A percentile compares a stretch with the other conserved stretches of the same genome.
Conservation (phyloP, 805 yeast genomes). For the Saturnispora mendoncae region DNA sequence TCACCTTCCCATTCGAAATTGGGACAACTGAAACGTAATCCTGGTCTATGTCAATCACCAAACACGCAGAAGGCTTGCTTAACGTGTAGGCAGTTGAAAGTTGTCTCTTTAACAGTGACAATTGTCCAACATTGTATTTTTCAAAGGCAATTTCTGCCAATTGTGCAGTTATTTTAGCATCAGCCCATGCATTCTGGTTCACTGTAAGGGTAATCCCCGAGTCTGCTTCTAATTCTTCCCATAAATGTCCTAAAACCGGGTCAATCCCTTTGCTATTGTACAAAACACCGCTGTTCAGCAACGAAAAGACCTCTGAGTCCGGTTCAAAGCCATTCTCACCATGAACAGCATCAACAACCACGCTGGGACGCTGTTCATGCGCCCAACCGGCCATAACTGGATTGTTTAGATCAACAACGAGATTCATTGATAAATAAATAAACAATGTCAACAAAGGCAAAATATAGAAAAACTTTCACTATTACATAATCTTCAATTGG, state of each 20-base stretch:
- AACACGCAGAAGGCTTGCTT: constrained; percentile 61
- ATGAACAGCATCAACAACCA: constrained; percentile 11
- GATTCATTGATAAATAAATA: constrained; percentile 4
- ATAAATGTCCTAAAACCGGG: constrained; percentile 60
- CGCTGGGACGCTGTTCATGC: constrained; percentile 3
- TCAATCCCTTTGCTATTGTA: constrained; percentile 68
- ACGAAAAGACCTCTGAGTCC: constrained; percentile 44
- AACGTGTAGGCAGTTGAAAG: constrained; percentile 69
- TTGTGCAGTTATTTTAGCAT: constrained; percentile 44
- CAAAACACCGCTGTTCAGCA: constrained; percentile 53
- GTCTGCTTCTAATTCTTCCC: constrained; percentile 32
- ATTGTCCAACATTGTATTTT: constrained; percentile 62
- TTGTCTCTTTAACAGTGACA: constrained; percentile 69
- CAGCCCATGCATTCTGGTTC: constrained; percentile 57
- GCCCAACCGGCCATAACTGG: constrained; percentile 8
- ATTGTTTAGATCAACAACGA: constrained; percentile 5
- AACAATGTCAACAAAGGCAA: neutral
- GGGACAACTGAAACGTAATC: constrained; percentile 67
- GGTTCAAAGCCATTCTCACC: constrained; percentile 1
- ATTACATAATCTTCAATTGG: neutral
- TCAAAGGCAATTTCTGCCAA: constrained; percentile 71
- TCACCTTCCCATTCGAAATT: constrained; percentile 63
- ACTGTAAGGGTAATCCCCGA: constrained; percentile 58
- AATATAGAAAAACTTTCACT: neutral
- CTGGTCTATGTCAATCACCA: constrained; percentile 76